Percentiles rank a stretch among this genome's conserved stretches.
phyloP scores from a whole-genome alignment of 768 basidiomycete genomes.

The Tulasnella sp. region DNA sequence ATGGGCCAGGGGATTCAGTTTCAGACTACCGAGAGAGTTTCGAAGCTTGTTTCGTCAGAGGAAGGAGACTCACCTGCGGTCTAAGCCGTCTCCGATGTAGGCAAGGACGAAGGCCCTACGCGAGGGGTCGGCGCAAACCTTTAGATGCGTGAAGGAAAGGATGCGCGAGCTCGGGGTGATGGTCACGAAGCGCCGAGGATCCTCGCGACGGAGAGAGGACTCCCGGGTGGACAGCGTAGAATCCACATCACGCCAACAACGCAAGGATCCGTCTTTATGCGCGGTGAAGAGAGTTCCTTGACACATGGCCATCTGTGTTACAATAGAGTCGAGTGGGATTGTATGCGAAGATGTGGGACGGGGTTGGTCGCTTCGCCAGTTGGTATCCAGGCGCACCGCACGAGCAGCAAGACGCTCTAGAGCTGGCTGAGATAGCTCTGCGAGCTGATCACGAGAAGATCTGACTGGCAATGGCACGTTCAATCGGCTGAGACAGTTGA shows the following conservation, averaged over 20 bases:
- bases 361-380: constrained; percentile 6
- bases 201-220: not conserved
- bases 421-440: not conserved
- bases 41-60: not conserved
- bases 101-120: not conserved
- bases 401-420: constrained; percentile 6
- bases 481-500: not conserved
- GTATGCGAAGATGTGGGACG: not conserved
- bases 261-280: constrained; percentile 11
- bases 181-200: constrained; percentile 1
- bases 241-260: constrained; percentile 7
- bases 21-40: not conserved
- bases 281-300: constrained; percentile 12
- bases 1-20: not conserved
- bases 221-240: not conserved
- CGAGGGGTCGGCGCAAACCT: not conserved
- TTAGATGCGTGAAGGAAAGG: constrained; percentile 7
- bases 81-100: constrained; percentile 10
- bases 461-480: constrained; percentile 1
- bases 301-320: constrained; percentile 7
- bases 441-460: not conserved
- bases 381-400: constrained; percentile 3
- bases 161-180: not conserved
- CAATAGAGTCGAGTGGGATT: constrained; percentile 6
- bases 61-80: constrained; percentile 2